phyloP scores from a whole-genome alignment of 2,329 filamentous ascomycete species.

The Colletotrichum tofieldiae region DNA sequence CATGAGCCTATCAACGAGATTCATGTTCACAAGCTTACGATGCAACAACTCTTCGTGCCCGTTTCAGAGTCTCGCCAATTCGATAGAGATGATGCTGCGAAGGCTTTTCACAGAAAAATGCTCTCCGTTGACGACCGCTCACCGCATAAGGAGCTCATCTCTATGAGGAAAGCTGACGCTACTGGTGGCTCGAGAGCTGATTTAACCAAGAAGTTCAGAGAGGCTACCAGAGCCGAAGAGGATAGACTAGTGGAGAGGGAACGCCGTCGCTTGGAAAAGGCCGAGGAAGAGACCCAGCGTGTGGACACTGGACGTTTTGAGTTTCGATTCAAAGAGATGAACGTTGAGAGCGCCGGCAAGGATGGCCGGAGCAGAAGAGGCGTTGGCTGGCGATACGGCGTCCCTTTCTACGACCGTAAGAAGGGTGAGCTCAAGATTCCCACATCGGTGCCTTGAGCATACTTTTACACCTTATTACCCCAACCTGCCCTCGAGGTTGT shows the following conservation, averaged over 20 bases:
- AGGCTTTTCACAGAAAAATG: conserved; percentile 73
- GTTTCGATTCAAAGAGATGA: conserved; percentile 74
- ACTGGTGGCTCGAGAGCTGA: conserved; percentile 55
- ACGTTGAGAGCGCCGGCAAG: conserved; percentile 69
- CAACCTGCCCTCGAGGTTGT: background rate
- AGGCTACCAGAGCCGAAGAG: conserved; percentile 61
- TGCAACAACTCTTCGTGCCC: conserved; percentile 76
- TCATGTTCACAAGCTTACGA: conserved; percentile 73
- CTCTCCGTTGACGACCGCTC: conserved; percentile 74
- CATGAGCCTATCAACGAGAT: conserved; percentile 78
- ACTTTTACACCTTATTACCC: background rate
- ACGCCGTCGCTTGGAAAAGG: conserved; percentile 52
- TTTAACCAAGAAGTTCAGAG: conserved; percentile 58
- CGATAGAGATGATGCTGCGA: conserved; percentile 76
- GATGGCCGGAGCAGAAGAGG: conserved; percentile 67
- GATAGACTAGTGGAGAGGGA: conserved; percentile 55
- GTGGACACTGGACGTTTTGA: conserved; percentile 70
- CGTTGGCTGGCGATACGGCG: conserved; percentile 76
- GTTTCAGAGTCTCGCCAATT: conserved; percentile 75
- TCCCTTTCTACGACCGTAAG: conserved; percentile 74
- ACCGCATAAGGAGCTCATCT: conserved; percentile 74
- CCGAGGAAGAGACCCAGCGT: conserved; percentile 59
- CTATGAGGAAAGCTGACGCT: conserved; percentile 66
- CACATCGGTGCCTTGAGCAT: conserved; percentile 68
- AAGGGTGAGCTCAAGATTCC: conserved; percentile 79